A percentile compares a stretch with the other conserved stretches of the same genome.
phyloP scores from a whole-genome alignment of 2,329 filamentous ascomycete species.

The Leptodontidium sp. region DNA sequence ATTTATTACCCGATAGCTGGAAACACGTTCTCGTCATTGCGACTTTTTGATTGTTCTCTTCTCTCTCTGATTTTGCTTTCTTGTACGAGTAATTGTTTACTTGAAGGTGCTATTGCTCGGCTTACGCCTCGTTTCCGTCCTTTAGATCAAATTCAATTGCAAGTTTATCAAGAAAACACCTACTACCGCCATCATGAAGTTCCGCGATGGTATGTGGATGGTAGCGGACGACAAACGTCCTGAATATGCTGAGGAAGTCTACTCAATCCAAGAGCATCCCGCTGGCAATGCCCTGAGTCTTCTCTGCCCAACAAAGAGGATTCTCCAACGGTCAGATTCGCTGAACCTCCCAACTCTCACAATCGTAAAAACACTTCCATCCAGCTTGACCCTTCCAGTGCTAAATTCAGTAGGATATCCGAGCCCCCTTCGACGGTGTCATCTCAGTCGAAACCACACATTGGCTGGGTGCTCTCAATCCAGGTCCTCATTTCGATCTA shows the following conservation, averaged over 20 bases:
- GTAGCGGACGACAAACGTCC: conserved; percentile 65
- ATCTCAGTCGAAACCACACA: conserved; percentile 66
- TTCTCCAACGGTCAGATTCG: conserved; percentile 61
- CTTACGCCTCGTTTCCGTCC: not conserved
- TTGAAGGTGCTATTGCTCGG: not conserved
- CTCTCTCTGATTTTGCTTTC: not conserved
- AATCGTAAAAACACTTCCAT: conserved; percentile 49
- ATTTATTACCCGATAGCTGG: conserved; percentile 14
- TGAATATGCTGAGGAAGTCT: conserved; percentile 72
- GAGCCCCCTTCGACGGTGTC: conserved; percentile 65
- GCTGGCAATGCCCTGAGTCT: conserved; percentile 60
- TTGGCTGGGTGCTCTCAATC: conserved; percentile 60
- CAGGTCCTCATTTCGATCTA: conserved; percentile 65
- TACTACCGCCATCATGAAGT: conserved; percentile 57
- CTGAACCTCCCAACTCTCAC: conserved; percentile 64
- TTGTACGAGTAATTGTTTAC: not conserved
- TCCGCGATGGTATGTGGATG: conserved; percentile 74
- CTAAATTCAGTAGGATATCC: conserved; percentile 55
- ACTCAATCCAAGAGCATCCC: conserved; percentile 54
- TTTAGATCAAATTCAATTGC: not conserved
- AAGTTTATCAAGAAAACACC: not conserved
- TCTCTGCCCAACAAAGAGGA: conserved; percentile 65
- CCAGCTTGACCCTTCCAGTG: not conserved
- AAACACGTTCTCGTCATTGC: conserved; percentile 6
- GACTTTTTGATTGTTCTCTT: not conserved